Conservation (phyloP, 495 filamentous ascomycete species). For the Neurospora africana region DNA sequence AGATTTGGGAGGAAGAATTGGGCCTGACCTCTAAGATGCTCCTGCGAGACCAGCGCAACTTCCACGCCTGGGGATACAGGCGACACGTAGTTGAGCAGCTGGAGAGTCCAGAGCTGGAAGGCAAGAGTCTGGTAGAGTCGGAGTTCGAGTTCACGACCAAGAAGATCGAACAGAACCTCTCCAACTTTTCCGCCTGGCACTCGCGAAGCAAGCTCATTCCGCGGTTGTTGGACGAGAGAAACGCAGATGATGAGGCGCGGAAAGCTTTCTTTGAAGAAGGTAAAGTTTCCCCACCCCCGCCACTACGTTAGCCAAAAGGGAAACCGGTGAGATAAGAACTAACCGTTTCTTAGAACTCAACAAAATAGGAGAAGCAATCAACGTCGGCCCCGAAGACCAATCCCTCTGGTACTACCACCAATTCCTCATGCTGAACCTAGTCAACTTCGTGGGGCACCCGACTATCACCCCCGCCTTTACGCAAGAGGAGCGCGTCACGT, state of each 20-base stretch:
- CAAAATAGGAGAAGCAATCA: slow-evolving; percentile 63
- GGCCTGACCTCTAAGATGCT: slow-evolving; percentile 77
- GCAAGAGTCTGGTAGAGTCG: slow-evolving; percentile 54
- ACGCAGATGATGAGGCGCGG: slow-evolving; percentile 50
- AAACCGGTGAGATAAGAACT: not conserved
- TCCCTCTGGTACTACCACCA: slow-evolving; percentile 95
- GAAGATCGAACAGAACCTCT: slow-evolving; percentile 73
- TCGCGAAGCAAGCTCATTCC: slow-evolving; percentile 75
- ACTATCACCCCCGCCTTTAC: slow-evolving; percentile 55
- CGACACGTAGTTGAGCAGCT: slow-evolving; percentile 60
- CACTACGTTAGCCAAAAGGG: not conserved
- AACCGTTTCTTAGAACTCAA: slow-evolving; percentile 47
- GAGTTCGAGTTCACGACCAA: slow-evolving; percentile 85
- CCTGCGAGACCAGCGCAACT: slow-evolving; percentile 76
- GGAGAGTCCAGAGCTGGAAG: slow-evolving; percentile 43
- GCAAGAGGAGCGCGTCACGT: slow-evolving; percentile 48
- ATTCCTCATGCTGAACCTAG: slow-evolving; percentile 58
- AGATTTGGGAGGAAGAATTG: slow-evolving; percentile 77
- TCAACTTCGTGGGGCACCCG: slow-evolving; percentile 25
- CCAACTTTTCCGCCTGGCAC: slow-evolving; percentile 98
- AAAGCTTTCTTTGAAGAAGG: slow-evolving; percentile 62
- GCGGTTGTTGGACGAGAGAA: slow-evolving; percentile 56
- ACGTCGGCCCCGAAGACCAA: slow-evolving; percentile 82
- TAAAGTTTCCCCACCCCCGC: slow-evolving; percentile 21
- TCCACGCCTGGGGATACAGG: slow-evolving; percentile 94